A percentile compares a stretch with the other conserved stretches of the same genome.
These are phyloP conservation scores for Actinomortierella wolfii DNA, from an alignment of 371 early-diverging fungal genomes.

Conservation along the genomic window DNA sequence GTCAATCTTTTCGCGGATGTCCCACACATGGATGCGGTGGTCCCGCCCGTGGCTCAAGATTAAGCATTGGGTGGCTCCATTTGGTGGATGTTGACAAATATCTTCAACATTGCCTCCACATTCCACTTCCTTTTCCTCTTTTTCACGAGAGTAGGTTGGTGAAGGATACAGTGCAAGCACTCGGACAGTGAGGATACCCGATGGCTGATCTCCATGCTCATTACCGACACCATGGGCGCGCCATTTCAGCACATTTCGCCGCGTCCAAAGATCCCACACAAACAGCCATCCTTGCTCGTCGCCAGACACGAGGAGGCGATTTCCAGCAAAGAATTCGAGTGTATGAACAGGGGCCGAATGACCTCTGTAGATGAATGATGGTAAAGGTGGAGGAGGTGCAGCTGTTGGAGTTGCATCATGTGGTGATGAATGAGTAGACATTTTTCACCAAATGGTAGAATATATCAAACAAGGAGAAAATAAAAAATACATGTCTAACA, in stretches of 20 bases:
- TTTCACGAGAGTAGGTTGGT: neutral
- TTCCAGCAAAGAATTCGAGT: slow-evolving; percentile 33
- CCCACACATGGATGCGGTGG: slow-evolving; percentile 43
- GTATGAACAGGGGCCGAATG: slow-evolving; percentile 36
- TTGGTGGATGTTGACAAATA: too few relatives aligned
- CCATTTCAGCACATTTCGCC: slow-evolving; percentile 37
- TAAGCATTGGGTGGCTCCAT: neutral
- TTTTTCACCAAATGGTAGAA: too few relatives aligned
- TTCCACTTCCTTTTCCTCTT: slow-evolving; percentile 5
- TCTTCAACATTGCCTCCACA: too few relatives aligned
- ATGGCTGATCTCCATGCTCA: too few relatives aligned
- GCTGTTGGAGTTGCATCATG: slow-evolving; percentile 3
- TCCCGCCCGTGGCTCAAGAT: slow-evolving; percentile 45
- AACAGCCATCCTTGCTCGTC: slow-evolving; percentile 41
- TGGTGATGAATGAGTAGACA: neutral
- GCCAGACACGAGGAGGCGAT: slow-evolving; percentile 28
- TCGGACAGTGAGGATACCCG: too few relatives aligned
- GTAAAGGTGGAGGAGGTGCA: slow-evolving; percentile 21
- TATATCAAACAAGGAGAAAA: neutral
- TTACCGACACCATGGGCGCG: slow-evolving; percentile 17
- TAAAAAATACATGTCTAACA: neutral
- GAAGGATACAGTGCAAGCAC: too few relatives aligned
- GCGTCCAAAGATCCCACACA: slow-evolving; percentile 46
- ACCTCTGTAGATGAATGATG: slow-evolving; percentile 42
- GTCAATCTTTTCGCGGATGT: slow-evolving; percentile 21